Conservation (phyloP, 192 early-diverging fungal genomes). For the Entophlyctis luteolus region DNA sequence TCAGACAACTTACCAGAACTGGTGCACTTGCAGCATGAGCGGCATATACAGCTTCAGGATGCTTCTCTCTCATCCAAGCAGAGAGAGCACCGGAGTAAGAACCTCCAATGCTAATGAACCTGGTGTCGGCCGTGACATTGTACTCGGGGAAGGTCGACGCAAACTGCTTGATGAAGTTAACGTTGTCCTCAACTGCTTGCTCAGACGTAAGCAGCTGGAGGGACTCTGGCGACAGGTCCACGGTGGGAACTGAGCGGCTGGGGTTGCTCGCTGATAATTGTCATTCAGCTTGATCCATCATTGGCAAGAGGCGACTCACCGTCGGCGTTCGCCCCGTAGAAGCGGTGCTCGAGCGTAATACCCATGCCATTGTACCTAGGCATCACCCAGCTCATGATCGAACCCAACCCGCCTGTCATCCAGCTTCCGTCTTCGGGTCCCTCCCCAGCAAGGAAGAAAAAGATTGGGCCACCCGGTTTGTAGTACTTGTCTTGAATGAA, state of each 20-base stretch:
- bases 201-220: conserved; percentile 1
- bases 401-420: neutral
- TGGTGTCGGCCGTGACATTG: neutral
- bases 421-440: neutral
- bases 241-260: conserved; percentile 17
- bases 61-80: conserved; percentile 10
- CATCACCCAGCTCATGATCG: neutral
- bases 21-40: conserved; percentile 19
- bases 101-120: conserved; percentile 10
- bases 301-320: too few species aligned
- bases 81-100: conserved; percentile 2
- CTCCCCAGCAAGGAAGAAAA: conserved; percentile 14
- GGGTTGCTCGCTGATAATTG: neutral
- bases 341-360: conserved; percentile 11
- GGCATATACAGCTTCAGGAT: conserved; percentile 7
- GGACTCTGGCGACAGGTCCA: neutral
- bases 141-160: conserved; percentile 1
- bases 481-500: conserved; percentile 1
- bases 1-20: conserved; percentile 14
- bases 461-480: conserved; percentile 8
- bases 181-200: conserved; percentile 22
- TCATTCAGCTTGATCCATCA: neutral
- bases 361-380: neutral
- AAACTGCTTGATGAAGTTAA: conserved; percentile 3
- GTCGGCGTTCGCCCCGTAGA: conserved; percentile 6